A percentile compares a stretch with the other conserved stretches of the same genome.
Evolutionary conservation across 805 yeast species (phyloP).

Genomic region (Hemisphaericaspora nanyangensis): DNA sequence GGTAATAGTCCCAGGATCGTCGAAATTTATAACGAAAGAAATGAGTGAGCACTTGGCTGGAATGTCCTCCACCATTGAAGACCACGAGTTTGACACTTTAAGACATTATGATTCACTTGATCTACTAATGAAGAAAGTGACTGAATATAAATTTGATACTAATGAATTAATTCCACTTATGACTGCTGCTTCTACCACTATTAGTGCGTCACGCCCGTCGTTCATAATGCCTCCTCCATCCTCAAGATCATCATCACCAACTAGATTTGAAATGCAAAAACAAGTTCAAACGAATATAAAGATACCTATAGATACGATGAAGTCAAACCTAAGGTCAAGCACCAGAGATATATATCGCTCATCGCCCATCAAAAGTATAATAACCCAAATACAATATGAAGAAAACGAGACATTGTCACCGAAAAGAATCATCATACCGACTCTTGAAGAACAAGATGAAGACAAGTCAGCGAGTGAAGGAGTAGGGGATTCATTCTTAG

Average conservation of each 20-base stretch:
- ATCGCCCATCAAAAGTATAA: no score
- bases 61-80: conserved; percentile 37
- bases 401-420: no score
- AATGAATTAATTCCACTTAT: no score
- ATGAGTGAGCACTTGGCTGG: conserved; percentile 26
- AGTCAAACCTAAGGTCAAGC: no score
- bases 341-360: no score
- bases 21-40: conserved; percentile 49
- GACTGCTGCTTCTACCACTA: background rate
- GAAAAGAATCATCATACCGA: background rate
- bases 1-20: conserved; percentile 46
- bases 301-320: no score
- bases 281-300: background rate
- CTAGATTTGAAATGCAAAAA: background rate
- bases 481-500: conserved; percentile 47
- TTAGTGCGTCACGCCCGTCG: background rate
- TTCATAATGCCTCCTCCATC: background rate
- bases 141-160: background rate
- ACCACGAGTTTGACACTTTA: conserved; percentile 35
- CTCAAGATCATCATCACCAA: background rate
- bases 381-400: no score
- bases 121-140: conserved; percentile 28
- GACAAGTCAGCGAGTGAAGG: no score
- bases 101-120: conserved; percentile 39
- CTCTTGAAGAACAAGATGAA: no score